phyloP scores from a whole-genome alignment of 768 basidiomycete species.

The Kwoniella dendrophila region DNA sequence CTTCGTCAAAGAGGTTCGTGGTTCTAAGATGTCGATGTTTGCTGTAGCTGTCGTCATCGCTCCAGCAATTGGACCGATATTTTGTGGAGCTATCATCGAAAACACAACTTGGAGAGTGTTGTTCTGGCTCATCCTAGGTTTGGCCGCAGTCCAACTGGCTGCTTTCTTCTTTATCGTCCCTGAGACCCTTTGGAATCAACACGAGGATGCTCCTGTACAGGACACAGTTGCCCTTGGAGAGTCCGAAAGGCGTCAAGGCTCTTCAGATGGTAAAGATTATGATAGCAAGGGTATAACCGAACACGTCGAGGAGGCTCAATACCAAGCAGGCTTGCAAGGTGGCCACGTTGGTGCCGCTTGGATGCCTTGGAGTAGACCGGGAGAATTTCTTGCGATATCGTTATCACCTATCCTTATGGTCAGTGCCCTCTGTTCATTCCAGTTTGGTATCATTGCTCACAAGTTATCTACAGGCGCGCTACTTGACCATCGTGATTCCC shows the following conservation, averaged over 20 bases:
- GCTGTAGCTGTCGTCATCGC: conserved; percentile 32
- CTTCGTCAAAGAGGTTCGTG: conserved; percentile 33
- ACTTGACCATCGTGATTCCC: conserved; percentile 26
- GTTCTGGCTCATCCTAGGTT: conserved; percentile 40
- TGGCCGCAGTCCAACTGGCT: conserved; percentile 32
- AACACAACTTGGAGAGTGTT: conserved; percentile 31
- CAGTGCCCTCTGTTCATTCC: background rate
- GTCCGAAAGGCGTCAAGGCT: background rate
- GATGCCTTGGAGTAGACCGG: conserved; percentile 42
- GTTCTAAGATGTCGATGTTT: conserved; percentile 34
- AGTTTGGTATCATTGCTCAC: background rate
- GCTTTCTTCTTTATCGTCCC: conserved; percentile 36
- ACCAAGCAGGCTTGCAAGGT: background rate
- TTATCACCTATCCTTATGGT: conserved; percentile 34
- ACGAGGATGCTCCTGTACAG: background rate
- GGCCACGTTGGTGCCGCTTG: conserved; percentile 32
- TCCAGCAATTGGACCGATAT: conserved; percentile 36
- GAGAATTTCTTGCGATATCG: conserved; percentile 24
- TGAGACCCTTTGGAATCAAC: conserved; percentile 39
- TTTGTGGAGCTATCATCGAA: conserved; percentile 36
- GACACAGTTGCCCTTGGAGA: too few species aligned
- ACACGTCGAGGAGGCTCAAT: conserved; percentile 4
- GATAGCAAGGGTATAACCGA: conserved; percentile 12
- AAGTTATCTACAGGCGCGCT: conserved; percentile 14
- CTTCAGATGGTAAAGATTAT: conserved; percentile 2